These are phyloP conservation scores for Pinus taeda DNA, from an alignment of 75 land plant species.

Conservation along the genomic window DNA sequence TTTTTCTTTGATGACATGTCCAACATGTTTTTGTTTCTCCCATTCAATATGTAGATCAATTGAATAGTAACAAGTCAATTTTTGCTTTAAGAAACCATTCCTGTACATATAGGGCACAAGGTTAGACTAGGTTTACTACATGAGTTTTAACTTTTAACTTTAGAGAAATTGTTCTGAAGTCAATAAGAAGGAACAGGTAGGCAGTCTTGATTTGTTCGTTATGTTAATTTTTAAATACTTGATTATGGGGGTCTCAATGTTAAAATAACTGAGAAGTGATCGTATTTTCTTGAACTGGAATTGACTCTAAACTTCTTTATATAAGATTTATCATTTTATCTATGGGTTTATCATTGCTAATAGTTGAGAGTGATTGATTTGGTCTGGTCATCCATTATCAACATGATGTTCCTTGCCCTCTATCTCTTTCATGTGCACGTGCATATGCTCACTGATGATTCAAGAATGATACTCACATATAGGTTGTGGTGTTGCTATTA, in stretches of 20 bases:
- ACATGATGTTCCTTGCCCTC: background rate
- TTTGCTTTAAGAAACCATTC: background rate
- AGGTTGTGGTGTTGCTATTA: background rate
- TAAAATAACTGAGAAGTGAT: background rate
- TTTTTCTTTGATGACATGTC: no score
- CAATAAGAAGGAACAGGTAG: background rate
- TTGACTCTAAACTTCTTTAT: background rate
- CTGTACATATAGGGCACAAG: background rate
- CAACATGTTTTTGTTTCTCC: background rate
- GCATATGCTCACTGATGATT: background rate
- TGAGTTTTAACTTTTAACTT: background rate
- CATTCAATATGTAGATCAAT: background rate
- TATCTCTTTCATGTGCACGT: no score
- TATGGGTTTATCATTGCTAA: background rate
- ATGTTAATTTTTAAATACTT: background rate
- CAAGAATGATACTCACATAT: background rate
- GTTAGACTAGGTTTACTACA: background rate
- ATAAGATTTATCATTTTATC: background rate
- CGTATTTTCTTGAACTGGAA: background rate
- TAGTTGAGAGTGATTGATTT: background rate
- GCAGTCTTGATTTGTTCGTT: background rate
- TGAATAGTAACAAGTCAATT: background rate
- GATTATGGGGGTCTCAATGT: background rate
- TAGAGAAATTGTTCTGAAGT: background rate
- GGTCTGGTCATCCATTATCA: background rate